phyloP scores from a whole-genome alignment of 148 eudicot genomes.

The Rhododendron kiyosumense region DNA sequence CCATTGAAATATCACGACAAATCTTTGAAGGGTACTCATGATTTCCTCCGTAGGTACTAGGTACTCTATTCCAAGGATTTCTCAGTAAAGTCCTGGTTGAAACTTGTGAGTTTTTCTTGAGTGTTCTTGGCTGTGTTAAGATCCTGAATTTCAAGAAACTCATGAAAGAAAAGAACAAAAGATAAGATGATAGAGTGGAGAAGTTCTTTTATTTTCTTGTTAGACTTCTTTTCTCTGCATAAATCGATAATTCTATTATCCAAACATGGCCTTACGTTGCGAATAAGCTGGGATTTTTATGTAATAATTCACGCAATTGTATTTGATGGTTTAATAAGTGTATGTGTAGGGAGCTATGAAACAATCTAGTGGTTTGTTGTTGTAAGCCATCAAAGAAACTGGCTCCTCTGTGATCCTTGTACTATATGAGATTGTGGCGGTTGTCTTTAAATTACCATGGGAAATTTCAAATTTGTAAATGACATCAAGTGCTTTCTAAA shows the following conservation, averaged over 20 bases:
- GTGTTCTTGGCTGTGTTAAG: not conserved
- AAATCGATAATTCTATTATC: not conserved
- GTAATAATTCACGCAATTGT: not conserved
- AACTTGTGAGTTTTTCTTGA: not conserved
- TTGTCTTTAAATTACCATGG: not conserved
- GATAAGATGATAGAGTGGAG: not conserved
- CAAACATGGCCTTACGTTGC: not conserved
- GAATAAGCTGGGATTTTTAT: not conserved
- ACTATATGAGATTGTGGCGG: not conserved
- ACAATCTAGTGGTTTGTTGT: not conserved
- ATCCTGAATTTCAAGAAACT: not conserved
- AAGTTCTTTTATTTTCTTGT: not conserved
- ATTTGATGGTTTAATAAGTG: not conserved
- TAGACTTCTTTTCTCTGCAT: not conserved
- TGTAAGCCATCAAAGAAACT: not conserved
- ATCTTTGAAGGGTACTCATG: not conserved
- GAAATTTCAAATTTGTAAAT: too few species aligned
- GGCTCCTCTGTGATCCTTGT: not conserved
- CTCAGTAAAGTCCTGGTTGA: not conserved
- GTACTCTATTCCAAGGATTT: conserved; percentile 6
- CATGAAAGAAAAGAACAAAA: not conserved
- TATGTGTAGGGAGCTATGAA: not conserved
- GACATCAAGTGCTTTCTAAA: too few species aligned
- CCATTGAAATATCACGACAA: conserved; percentile 24
- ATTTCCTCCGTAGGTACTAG: conserved; percentile 1